phyloP scores from a whole-genome alignment of 192 early-diverging fungal species.

The Coemansia sp. region DNA sequence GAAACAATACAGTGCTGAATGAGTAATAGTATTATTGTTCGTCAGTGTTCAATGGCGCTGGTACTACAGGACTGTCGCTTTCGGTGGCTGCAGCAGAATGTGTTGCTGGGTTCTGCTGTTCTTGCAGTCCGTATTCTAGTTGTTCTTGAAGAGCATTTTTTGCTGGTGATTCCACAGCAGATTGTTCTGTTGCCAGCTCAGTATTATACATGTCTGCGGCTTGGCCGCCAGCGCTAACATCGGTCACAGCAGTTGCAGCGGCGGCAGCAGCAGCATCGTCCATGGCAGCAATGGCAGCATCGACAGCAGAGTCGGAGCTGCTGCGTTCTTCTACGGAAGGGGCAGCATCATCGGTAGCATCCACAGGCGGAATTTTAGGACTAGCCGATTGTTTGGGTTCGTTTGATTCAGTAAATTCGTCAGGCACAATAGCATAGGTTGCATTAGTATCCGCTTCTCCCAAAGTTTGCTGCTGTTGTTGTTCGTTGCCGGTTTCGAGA shows the following conservation, averaged over 20 bases:
- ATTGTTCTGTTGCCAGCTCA: neutral
- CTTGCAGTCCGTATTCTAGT: neutral
- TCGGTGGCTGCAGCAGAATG: neutral
- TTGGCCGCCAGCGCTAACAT: conserved; percentile 1
- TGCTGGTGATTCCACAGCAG: neutral
- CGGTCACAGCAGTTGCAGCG: conserved; percentile 8
- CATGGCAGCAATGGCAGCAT: conserved; percentile 11
- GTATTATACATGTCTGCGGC: conserved; percentile 14
- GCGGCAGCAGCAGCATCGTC: conserved; percentile 32
- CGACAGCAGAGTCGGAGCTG: conserved; percentile 10
- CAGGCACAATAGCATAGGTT: neutral
- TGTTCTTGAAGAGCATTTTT: neutral
- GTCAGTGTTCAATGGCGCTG: neutral
- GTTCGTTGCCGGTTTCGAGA: too few species aligned
- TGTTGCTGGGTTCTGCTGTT: neutral
- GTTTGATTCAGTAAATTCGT: neutral
- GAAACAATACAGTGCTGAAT: neutral
- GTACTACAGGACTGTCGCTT: neutral
- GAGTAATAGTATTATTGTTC: neutral
- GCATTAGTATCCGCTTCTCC: neutral
- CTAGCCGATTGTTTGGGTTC: neutral
- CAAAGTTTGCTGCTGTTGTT: neutral
- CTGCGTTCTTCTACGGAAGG: neutral
- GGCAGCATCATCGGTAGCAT: neutral
- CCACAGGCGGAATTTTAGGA: neutral